phyloP scores from a whole-genome alignment of 2,329 filamentous ascomycete species.

The Colletotrichum echinochloae region DNA sequence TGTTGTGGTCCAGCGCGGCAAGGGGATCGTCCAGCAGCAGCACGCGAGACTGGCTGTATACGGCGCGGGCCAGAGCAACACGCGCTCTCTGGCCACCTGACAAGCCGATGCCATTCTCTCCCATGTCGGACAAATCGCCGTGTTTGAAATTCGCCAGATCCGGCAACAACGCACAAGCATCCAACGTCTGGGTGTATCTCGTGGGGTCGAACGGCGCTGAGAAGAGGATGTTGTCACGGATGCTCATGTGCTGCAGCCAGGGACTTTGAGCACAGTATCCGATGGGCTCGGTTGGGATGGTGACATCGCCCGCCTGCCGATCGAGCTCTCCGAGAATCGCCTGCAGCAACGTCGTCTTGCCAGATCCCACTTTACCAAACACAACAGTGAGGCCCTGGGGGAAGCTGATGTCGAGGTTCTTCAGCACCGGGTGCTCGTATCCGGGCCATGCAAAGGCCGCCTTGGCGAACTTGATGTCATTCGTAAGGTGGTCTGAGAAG shows the following conservation, averaged over 20 bases:
- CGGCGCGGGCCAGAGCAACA: conserved; percentile 71
- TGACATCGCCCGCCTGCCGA: conserved; percentile 64
- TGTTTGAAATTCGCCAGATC: conserved; percentile 68
- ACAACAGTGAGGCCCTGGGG: conserved; percentile 65
- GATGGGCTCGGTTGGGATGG: conserved; percentile 62
- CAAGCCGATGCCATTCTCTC: conserved; percentile 72
- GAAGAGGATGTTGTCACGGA: conserved; percentile 74
- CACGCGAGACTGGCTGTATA: conserved; percentile 69
- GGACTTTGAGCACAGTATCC: conserved; percentile 71
- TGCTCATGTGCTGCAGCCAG: conserved; percentile 75
- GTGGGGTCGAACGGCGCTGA: conserved; percentile 65
- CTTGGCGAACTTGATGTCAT: conserved; percentile 66
- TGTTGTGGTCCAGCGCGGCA: conserved; percentile 72
- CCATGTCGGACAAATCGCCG: conserved; percentile 70
- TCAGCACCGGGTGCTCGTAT: conserved; percentile 63
- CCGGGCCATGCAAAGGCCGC: conserved; percentile 87
- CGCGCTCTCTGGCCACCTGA: conserved; percentile 74
- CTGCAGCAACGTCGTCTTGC: conserved; percentile 71
- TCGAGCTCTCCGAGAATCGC: conserved; percentile 75
- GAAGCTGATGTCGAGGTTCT: conserved; percentile 60
- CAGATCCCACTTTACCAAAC: conserved; percentile 70
- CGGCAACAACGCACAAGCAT: conserved; percentile 68
- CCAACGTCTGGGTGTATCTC: conserved; percentile 70
- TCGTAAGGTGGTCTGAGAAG: conserved; percentile 51
- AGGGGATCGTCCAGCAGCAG: conserved; percentile 73